Evolutionary conservation across 1,139 yeast species (phyloP), one percentile per base, ranked within the genome.

Genomic region (Yamadazyma atmosphaerica): DNA sequence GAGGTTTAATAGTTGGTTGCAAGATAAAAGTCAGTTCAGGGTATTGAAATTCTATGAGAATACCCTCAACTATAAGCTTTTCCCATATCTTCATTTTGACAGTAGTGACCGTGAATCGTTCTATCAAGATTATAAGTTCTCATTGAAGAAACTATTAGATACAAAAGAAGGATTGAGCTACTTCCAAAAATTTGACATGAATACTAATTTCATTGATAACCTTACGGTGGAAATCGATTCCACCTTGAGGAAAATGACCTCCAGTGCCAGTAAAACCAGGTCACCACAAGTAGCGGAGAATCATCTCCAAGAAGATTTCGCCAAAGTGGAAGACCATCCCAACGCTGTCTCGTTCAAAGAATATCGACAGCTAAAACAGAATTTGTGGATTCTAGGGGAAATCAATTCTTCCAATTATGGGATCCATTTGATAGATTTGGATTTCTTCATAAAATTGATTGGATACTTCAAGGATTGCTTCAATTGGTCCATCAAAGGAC

Each of bases 321-420:
- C 7, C 12, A n/a, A 23, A 23, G 11, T 23, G 7, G 26, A 27
- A 11, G 29, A 32, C 4, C 9, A 4, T n/a, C 14, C 13, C n/a
- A 29, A 11, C 8, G 15, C 33, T 3, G 3, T 36, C 41, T 32
- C 19, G 36, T 21, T 24, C 13, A 23, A 35, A 9, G 43, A 45
- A 7, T 24, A 44, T 86, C 24, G 86, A 83, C 52, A 21, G 11
- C 58, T 89, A 19, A 87, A 86, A 53, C 88, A 90, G 12, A 79
- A 85, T 35, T 55, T 90, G 34, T 92, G 98, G 97, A 84, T 95
- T 3, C 71, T 87, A 32, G 97, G 97, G 0, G 83, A 83, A 50
- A 81, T 89, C 29, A 89, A 90, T 2, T 77, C 89, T 8, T 77
- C 85, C 0, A 70, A 70, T 22, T 66, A 72, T 39, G 96, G 96